Evolutionary conservation across 257 asterid species (phyloP).

Genomic region (Solanum medicagineum): DNA sequence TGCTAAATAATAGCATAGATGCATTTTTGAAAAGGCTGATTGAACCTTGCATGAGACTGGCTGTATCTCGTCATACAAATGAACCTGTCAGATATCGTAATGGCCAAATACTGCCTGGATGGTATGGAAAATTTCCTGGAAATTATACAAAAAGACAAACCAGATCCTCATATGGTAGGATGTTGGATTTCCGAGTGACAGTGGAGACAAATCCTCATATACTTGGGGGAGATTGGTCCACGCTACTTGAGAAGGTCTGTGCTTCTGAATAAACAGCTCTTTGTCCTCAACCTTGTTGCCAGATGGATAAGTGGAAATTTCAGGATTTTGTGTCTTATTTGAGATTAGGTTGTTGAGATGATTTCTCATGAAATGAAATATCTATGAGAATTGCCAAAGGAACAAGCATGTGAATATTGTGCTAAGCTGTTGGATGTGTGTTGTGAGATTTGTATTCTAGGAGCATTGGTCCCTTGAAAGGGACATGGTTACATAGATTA

Average conservation of each 20-base stretch:
- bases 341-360: background rate
- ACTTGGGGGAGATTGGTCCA: slow-evolving; percentile 71
- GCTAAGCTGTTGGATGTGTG: slow-evolving; percentile 23
- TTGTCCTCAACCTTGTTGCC: background rate
- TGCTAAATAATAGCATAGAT: slow-evolving; percentile 58
- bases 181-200: slow-evolving; percentile 67
- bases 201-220: slow-evolving; percentile 56
- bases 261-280: slow-evolving; percentile 9
- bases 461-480: slow-evolving; percentile 16
- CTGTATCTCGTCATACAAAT: slow-evolving; percentile 20
- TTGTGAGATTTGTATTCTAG: slow-evolving; percentile 17
- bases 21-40: slow-evolving; percentile 52
- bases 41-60: slow-evolving; percentile 48
- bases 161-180: slow-evolving; percentile 8
- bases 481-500: slow-evolving; percentile 14
- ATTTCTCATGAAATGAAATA: slow-evolving; percentile 1
- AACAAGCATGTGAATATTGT: slow-evolving; percentile 19
- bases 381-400: background rate
- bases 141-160: slow-evolving; percentile 3
- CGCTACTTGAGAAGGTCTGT: slow-evolving; percentile 59
- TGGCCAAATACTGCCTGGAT: slow-evolving; percentile 7
- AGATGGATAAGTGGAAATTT: background rate
- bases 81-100: slow-evolving; percentile 4
- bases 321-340: background rate
- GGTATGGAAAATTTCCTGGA: slow-evolving; percentile 5